A percentile compares a stretch with the other conserved stretches of the same genome.
These are phyloP conservation scores for Ophiosphaerella narmari DNA, from an alignment of 2,329 filamentous ascomycete genomes.

Conservation along the genomic window DNA sequence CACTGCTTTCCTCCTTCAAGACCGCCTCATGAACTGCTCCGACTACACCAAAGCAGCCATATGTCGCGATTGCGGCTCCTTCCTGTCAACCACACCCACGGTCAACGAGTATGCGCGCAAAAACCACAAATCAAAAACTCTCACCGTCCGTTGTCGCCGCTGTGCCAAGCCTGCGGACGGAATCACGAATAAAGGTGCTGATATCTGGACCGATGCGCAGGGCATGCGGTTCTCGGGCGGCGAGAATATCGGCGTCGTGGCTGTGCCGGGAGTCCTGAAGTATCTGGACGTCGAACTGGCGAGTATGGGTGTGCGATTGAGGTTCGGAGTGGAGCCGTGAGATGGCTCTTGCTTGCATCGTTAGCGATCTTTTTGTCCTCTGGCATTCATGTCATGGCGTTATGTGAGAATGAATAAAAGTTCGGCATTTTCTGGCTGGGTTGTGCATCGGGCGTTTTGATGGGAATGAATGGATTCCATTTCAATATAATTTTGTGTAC, in stretches of 20 bases:
- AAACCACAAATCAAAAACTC: slow-evolving; percentile 63
- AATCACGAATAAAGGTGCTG: slow-evolving; percentile 62
- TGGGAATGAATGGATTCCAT: no score
- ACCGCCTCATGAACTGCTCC: slow-evolving; percentile 94
- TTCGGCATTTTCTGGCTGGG: no score
- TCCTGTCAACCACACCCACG: slow-evolving; percentile 83
- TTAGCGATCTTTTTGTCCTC: no score
- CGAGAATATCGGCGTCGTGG: slow-evolving; percentile 87
- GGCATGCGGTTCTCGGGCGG: slow-evolving; percentile 85
- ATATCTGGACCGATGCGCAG: slow-evolving; percentile 86
- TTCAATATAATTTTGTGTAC: no score
- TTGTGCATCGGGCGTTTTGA: no score
- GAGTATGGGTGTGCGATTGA: slow-evolving; percentile 94
- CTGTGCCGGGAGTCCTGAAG: slow-evolving; percentile 88
- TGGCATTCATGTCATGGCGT: no score
- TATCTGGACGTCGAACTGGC: slow-evolving; percentile 94
- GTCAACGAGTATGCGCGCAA: slow-evolving; percentile 63
- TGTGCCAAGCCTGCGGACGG: slow-evolving; percentile 66
- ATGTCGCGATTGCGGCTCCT: slow-evolving; percentile 86
- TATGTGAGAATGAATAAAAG: no score
- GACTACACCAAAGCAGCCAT: slow-evolving; percentile 91
- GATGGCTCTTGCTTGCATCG: neutral
- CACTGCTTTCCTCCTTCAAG: slow-evolving; percentile 91
- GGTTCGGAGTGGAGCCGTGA: slow-evolving; percentile 74
- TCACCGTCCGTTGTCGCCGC: slow-evolving; percentile 77